Evolutionary conservation across 2,329 filamentous ascomycete species (phyloP).

Genomic region (Mariannaea elegans): DNA sequence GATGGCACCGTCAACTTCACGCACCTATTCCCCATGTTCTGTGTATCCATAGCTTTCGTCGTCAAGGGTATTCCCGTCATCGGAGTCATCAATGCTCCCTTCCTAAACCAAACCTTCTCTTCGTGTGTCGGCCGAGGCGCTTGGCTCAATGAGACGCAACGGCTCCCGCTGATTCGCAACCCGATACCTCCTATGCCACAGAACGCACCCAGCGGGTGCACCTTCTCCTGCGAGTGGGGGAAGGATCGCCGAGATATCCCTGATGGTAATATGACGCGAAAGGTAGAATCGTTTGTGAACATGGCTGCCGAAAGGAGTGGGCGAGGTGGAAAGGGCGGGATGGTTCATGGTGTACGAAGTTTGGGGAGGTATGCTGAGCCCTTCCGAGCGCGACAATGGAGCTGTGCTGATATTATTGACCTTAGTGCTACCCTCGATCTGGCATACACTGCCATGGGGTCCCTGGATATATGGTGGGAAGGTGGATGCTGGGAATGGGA

Average conservation of each 20-base stretch:
- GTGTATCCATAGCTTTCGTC: constrained; percentile 78
- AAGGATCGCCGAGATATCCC: constrained; percentile 75
- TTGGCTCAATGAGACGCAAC: constrained; percentile 72
- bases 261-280: constrained; percentile 74
- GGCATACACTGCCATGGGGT: constrained; percentile 78
- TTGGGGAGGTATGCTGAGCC: constrained; percentile 60
- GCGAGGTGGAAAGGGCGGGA: constrained; percentile 73
- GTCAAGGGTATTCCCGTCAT: constrained; percentile 68
- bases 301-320: constrained; percentile 75
- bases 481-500: constrained; percentile 87
- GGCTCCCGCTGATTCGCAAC: constrained; percentile 69
- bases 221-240: constrained; percentile 82
- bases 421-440: constrained; percentile 75
- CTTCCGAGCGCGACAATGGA: too few relatives aligned
- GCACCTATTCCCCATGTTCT: constrained; percentile 83
- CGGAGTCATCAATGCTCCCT: constrained; percentile 77
- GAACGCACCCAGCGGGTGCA: constrained; percentile 72
- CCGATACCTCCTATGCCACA: constrained; percentile 70
- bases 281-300: constrained; percentile 78
- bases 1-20: constrained; percentile 86
- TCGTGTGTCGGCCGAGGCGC: constrained; percentile 72
- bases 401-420: constrained; percentile 6
- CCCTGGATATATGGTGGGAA: constrained; percentile 86
- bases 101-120: constrained; percentile 74
- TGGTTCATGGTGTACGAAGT: constrained; percentile 81